Evolutionary conservation across 2,329 filamentous ascomycete genomes (phyloP).

Genomic region (Fusarium annulatum): DNA sequence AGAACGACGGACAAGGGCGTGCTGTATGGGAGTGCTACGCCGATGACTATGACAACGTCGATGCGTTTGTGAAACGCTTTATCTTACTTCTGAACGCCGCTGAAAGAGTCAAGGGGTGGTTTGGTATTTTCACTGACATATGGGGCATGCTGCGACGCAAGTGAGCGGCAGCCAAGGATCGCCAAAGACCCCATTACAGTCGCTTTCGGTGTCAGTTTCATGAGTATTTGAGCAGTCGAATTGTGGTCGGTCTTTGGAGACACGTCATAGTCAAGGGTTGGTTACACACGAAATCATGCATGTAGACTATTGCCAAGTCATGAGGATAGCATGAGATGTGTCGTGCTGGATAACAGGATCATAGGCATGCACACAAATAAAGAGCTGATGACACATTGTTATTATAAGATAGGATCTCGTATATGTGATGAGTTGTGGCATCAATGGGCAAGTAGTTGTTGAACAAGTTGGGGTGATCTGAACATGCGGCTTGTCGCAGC

Average conservation of each 20-base stretch:
- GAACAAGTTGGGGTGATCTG: not conserved
- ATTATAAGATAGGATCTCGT: not conserved
- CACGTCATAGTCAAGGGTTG: not conserved
- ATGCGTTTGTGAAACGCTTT: conserved; percentile 65
- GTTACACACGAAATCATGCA: not conserved
- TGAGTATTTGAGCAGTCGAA: not conserved
- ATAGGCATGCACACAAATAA: not conserved
- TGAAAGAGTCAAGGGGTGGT: conserved; percentile 63
- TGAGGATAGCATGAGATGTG: not conserved
- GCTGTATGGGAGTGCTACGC: conserved; percentile 71
- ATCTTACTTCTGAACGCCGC: conserved; percentile 65
- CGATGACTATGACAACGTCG: conserved; percentile 66
- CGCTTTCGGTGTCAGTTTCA: not conserved
- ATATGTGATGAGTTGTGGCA: not conserved
- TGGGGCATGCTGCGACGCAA: conserved; percentile 41
- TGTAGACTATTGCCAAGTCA: not conserved
- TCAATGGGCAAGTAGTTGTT: not conserved
- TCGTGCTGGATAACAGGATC: not conserved
- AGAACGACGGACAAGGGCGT: conserved; percentile 53
- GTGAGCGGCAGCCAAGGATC: not conserved
- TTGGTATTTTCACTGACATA: conserved; percentile 55
- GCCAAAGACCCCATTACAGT: not conserved
- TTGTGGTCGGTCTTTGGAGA: not conserved
- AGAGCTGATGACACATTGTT: not conserved
- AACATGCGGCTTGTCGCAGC: not conserved